Conservation (phyloP, 2,329 filamentous ascomycete species). For the Fusarium penzigii region DNA sequence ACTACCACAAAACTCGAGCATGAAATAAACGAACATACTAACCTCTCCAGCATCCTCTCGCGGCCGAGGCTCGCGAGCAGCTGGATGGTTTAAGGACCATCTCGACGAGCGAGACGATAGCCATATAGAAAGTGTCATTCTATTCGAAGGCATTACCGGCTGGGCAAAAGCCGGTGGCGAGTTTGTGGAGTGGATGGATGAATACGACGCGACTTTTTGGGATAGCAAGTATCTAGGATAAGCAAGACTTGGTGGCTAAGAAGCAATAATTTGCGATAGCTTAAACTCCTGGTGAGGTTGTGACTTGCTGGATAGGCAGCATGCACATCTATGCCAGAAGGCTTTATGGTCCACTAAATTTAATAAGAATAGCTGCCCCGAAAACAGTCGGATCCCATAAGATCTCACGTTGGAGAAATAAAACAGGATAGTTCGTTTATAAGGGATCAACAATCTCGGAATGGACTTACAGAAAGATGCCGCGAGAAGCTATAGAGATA, state of each 20-base stretch:
- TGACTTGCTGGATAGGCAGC: not conserved
- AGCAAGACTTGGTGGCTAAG: not conserved
- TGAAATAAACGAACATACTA: not conserved
- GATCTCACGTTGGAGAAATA: not conserved
- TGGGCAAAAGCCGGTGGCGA: slow-evolving; percentile 50
- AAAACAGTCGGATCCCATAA: not conserved
- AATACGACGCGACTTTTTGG: slow-evolving; percentile 42
- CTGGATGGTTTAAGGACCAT: slow-evolving; percentile 57
- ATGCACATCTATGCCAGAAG: not conserved
- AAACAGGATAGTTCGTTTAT: not conserved
- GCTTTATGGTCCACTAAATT: not conserved
- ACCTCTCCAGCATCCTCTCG: slow-evolving; percentile 49
- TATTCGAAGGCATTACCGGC: slow-evolving; percentile 55
- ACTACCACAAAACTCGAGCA: not conserved
- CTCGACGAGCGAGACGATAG: slow-evolving; percentile 42
- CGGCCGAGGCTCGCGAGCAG: slow-evolving; percentile 55
- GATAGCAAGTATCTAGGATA: not conserved
- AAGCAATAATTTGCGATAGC: not conserved
- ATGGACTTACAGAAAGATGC: not conserved
- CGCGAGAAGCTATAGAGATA: not conserved
- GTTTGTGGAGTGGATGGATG: slow-evolving; percentile 50
- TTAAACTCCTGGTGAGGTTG: not conserved
- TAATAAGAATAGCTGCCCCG: not conserved
- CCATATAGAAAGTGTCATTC: slow-evolving; percentile 48
- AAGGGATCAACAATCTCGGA: not conserved